phyloP scores from a whole-genome alignment of 148 eudicot species.

The Heliamphora exappendiculata region DNA sequence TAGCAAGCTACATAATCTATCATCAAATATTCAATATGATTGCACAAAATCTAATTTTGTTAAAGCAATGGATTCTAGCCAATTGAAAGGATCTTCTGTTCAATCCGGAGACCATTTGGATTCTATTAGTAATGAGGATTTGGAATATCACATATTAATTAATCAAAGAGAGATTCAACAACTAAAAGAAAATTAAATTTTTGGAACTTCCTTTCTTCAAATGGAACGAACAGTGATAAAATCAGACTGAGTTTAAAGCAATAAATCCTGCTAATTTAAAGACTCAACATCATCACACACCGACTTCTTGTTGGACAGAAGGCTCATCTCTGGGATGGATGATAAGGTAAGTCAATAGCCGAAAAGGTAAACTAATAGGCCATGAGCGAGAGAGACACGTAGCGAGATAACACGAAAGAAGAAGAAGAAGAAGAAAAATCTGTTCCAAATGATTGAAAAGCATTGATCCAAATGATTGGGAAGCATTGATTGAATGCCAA shows the following conservation, averaged over 20 bases:
- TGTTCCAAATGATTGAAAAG: too few species aligned
- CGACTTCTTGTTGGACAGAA: background rate
- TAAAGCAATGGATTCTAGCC: too few species aligned
- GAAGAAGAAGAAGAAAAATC: too few species aligned
- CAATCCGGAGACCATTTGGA: background rate
- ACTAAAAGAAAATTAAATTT: background rate
- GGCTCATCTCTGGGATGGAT: background rate
- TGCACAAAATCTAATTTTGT: background rate
- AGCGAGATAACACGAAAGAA: background rate
- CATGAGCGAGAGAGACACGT: background rate
- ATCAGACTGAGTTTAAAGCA: background rate
- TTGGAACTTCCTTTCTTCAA: too few species aligned
- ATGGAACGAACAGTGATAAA: too few species aligned
- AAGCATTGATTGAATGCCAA: background rate
- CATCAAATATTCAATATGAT: too few species aligned
- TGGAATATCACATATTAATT: too few species aligned
- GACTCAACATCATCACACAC: background rate
- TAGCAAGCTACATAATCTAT: too few species aligned
- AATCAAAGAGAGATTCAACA: too few species aligned
- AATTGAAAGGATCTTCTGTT: background rate
- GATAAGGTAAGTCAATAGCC: background rate
- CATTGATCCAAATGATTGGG: background rate
- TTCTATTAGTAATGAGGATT: too few species aligned
- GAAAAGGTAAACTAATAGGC: background rate
- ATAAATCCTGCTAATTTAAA: background rate